Conservation (phyloP, 192 early-diverging fungal genomes). For the Entomortierella parvispora region DNA sequence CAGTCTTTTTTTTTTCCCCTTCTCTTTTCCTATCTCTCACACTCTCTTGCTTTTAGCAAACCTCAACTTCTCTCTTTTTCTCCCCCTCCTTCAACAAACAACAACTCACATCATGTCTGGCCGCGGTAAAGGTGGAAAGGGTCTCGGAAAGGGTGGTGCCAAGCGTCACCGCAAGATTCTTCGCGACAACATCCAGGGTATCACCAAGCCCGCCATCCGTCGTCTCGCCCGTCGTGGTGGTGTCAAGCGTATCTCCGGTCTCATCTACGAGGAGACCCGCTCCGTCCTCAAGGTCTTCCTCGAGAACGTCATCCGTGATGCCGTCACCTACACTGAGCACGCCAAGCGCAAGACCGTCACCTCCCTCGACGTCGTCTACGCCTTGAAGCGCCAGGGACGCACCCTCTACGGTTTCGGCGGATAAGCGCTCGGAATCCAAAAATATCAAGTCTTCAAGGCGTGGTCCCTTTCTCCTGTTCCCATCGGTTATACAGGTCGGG, state of each 20-base stretch:
- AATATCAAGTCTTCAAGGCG: no score
- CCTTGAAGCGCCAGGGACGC: slow-evolving; percentile 96
- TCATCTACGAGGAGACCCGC: slow-evolving; percentile 99
- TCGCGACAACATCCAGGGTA: slow-evolving; percentile 98
- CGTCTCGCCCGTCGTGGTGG: slow-evolving; percentile 99
- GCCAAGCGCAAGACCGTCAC: slow-evolving; percentile 99
- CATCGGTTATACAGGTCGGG: no score
- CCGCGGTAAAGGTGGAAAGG: slow-evolving; percentile 99
- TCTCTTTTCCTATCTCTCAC: not conserved
- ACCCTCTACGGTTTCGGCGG: slow-evolving; percentile 83
- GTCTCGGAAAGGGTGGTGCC: slow-evolving; percentile 99
- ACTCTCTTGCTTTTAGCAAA: not conserved
- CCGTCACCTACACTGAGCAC: slow-evolving; percentile 99
- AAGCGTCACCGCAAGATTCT: slow-evolving; percentile 99
- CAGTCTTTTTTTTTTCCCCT: slow-evolving; percentile 3
- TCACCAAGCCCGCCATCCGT: slow-evolving; percentile 98
- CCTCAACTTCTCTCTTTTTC: not conserved
- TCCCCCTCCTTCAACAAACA: slow-evolving; percentile 4
- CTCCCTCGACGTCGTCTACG: slow-evolving; percentile 98
- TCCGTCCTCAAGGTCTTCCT: slow-evolving; percentile 98
- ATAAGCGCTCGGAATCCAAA: no score
- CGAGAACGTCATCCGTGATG: slow-evolving; percentile 99
- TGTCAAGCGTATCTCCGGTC: slow-evolving; percentile 99
- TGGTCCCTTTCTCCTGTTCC: no score
- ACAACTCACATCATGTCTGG: slow-evolving; percentile 79